Evolutionary conservation across 768 basidiomycete species (phyloP).

Genomic region (Flagelloscypha sp.): DNA sequence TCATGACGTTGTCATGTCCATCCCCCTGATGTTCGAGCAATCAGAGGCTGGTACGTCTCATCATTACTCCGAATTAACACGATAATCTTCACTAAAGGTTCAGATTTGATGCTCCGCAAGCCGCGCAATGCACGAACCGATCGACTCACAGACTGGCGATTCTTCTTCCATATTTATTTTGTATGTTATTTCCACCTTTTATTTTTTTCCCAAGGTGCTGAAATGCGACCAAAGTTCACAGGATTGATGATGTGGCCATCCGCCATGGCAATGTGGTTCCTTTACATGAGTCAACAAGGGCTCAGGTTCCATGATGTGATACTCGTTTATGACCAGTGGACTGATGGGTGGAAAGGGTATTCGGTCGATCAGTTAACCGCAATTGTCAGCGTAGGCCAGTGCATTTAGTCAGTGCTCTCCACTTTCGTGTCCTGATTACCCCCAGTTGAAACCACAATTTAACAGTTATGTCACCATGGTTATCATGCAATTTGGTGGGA

Average conservation of each 20-base stretch:
- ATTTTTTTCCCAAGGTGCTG: conserved; percentile 14
- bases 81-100: background rate
- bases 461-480: conserved; percentile 40
- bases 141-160: conserved; percentile 39
- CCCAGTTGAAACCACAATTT: background rate
- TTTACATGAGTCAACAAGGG: conserved; percentile 30
- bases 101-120: conserved; percentile 38
- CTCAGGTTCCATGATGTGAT: conserved; percentile 30
- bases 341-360: conserved; percentile 26
- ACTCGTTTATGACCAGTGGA: conserved; percentile 33
- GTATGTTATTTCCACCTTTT: conserved; percentile 19
- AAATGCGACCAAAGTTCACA: too few relatives aligned
- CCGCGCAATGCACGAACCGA: conserved; percentile 44
- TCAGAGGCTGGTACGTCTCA: conserved; percentile 34
- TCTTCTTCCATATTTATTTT: conserved; percentile 40
- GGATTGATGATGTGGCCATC: conserved; percentile 40
- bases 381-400: conserved; percentile 34
- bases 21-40: conserved; percentile 44
- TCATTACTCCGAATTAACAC: background rate
- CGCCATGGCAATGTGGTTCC: conserved; percentile 33
- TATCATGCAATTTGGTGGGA: conserved; percentile 33
- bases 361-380: conserved; percentile 19
- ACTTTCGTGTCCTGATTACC: background rate
- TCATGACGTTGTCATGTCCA: conserved; percentile 44
- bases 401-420: conserved; percentile 30